Conservation (phyloP, 148 eudicot genomes). For the Fagopyrum homotropicum region DNA sequence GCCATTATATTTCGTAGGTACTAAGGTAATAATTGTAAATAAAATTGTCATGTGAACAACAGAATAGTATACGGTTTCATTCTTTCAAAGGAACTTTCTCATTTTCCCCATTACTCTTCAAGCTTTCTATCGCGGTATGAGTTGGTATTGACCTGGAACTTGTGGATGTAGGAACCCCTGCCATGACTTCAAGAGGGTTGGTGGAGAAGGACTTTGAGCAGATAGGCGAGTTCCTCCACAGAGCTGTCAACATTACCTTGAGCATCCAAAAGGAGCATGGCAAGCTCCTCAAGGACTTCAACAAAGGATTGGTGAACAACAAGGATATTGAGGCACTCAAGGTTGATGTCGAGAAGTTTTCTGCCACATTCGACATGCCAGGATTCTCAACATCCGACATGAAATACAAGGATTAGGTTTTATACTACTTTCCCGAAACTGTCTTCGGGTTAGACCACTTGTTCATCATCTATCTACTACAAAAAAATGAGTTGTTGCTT, state of each 20-base stretch:
- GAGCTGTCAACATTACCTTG: slow-evolving; percentile 71
- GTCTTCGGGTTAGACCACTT: slow-evolving; percentile 1
- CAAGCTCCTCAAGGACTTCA: slow-evolving; percentile 93
- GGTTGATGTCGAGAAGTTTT: slow-evolving; percentile 84
- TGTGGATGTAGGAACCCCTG: slow-evolving; percentile 70
- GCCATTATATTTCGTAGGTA: neutral
- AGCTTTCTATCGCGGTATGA: neutral
- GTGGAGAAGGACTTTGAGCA: slow-evolving; percentile 97
- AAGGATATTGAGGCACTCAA: slow-evolving; percentile 81
- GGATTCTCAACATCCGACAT: slow-evolving; percentile 76
- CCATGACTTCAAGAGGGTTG: slow-evolving; percentile 98
- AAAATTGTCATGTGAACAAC: neutral
- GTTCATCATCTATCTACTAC: neutral
- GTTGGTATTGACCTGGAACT: slow-evolving; percentile 1
- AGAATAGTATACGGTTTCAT: neutral
- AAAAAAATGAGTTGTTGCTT: slow-evolving; percentile 2
- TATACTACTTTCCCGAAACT: neutral
- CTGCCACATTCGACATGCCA: slow-evolving; percentile 90
- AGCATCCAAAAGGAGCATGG: slow-evolving; percentile 89
- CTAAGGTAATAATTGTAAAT: neutral
- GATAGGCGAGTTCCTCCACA: slow-evolving; percentile 91
- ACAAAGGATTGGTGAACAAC: slow-evolving; percentile 95
- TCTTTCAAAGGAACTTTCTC: neutral
- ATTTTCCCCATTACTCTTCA: neutral
- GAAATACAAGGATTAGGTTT: slow-evolving; percentile 72